A percentile compares a stretch with the other conserved stretches of the same genome.
Evolutionary conservation across 148 eudicot species (phyloP).

Genomic region (Camellia japonica): DNA sequence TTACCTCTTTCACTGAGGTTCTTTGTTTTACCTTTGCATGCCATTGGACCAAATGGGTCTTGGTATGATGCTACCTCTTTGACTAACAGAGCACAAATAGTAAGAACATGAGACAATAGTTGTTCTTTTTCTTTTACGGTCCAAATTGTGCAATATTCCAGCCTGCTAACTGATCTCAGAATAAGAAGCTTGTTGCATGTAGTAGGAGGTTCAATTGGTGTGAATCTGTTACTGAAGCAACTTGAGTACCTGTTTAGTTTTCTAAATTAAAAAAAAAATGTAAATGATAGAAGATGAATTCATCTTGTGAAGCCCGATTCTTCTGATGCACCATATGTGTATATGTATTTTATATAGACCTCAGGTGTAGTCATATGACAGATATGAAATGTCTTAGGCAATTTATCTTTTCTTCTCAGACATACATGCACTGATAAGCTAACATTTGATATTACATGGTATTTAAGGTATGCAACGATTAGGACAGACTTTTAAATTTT

Average conservation of each 20-base stretch:
- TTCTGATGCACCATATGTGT: neutral
- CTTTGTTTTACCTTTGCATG: conserved; percentile 3
- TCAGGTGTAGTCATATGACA: neutral
- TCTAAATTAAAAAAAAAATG: neutral
- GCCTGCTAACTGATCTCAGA: neutral
- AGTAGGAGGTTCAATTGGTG: neutral
- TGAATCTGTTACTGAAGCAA: neutral
- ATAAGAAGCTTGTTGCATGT: neutral
- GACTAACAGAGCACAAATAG: neutral
- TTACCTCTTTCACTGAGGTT: conserved; percentile 2
- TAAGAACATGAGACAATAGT: too few relatives aligned
- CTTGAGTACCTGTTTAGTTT: neutral
- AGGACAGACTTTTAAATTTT: neutral
- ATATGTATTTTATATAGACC: neutral
- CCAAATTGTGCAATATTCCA: neutral
- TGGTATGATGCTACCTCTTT: neutral
- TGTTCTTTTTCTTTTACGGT: too few relatives aligned
- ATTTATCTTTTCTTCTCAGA: neutral
- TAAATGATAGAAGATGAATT: neutral
- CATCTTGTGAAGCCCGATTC: neutral
- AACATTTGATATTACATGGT: neutral
- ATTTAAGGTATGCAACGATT: neutral
- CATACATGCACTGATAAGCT: neutral
- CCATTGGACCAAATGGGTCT: neutral
- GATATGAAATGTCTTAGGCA: neutral